These are phyloP conservation scores for Neoboletus brunneissimus DNA, from an alignment of 768 basidiomycete species.

Conservation along the genomic window DNA sequence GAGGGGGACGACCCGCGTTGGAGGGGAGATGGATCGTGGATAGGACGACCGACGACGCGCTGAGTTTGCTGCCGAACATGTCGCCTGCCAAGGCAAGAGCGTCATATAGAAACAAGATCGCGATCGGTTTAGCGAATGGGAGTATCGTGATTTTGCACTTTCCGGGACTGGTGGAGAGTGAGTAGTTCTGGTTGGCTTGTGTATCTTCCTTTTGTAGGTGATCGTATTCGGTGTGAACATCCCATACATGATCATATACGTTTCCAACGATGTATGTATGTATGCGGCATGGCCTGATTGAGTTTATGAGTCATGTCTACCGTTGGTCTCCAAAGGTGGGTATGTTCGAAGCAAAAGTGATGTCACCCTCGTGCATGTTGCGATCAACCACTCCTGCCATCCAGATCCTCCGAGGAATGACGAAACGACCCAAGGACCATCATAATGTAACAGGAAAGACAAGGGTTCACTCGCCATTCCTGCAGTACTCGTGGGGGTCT, in stretches of 20 bases:
- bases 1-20: slow-evolving; percentile 10
- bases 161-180: slow-evolving; percentile 9
- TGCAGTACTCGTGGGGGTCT: too few species aligned
- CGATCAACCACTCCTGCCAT: too few species aligned
- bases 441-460: too few species aligned
- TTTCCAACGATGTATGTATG: neutral
- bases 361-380: too few species aligned
- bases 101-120: slow-evolving; percentile 22
- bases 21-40: slow-evolving; percentile 28
- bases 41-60: slow-evolving; percentile 4
- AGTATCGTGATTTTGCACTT: slow-evolving; percentile 28
- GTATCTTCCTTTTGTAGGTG: too few species aligned
- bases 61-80: slow-evolving; percentile 31
- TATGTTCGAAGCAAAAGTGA: neutral
- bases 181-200: neutral
- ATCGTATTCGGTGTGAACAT: too few species aligned
- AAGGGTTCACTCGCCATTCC: too few species aligned
- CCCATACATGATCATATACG: too few species aligned
- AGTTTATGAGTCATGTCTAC: neutral
- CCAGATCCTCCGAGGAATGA: too few species aligned
- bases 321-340: neutral
- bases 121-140: slow-evolving; percentile 29
- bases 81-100: slow-evolving; percentile 23
- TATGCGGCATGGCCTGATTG: neutral
- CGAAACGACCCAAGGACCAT: too few species aligned